Evolutionary conservation across 164 flowering plant genomes (phyloP), one percentile per base, ranked within the genome.

Genomic region (Vitis rupestris): DNA sequence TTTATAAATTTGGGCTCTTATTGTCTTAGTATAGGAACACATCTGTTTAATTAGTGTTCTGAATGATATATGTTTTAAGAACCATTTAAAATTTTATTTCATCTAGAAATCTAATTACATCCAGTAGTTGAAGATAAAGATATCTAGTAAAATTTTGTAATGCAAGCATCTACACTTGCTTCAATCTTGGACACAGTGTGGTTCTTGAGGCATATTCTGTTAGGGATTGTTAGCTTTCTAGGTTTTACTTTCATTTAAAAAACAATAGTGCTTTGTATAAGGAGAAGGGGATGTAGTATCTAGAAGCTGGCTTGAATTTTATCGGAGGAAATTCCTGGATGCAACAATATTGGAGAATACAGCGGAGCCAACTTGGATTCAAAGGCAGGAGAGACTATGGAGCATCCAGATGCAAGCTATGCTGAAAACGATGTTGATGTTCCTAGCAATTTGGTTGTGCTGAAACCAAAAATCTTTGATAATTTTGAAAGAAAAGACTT

Each of bases 281-380:
- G 73, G 99, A 93, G 81, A 90, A 84, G 67, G 90, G 87, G 63
- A 68, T 90, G 56, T 92, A 88, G 82, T 91, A 87, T 77, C 72
- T 93, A 30, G 97, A 93, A 73, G 84, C 75, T 3, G 94, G 79
- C 83, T 95, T 67, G 93, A 85, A 63, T 70, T 57, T 65, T 90
- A 82, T 74, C 75, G 84, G 76, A 72, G n/a, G 3, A 82, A 81
- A 54, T 76, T 62, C 61, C 73, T 68, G 11, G 65, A 77, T 70
- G 86, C 80, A 44, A 63, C 69, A 6, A 7, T 67, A 16, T 52
- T 50, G 69, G 82, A 81, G 10, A 72, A 50, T 59, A 54, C 65
- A 10, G 63, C 13, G 5, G 85, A 81, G 47, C 29, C 67, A 30
- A 37, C 11, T 27, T 31, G 14, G 64, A 74, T 53, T 50, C 62